phyloP scores from a whole-genome alignment of 2,329 filamentous ascomycete genomes.

The Exophiala sideris region DNA sequence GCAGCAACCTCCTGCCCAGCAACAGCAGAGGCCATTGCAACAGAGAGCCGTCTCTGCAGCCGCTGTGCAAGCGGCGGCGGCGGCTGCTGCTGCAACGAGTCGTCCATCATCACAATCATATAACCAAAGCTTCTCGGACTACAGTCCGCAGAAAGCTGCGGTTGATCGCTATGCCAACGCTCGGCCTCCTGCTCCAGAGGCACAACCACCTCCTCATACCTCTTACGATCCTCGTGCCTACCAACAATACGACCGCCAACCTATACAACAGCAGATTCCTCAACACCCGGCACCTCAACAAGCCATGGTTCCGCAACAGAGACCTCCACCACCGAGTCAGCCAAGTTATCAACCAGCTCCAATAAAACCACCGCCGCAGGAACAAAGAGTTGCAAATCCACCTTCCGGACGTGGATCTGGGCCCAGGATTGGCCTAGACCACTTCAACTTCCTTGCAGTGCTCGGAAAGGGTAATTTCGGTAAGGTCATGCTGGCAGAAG shows the following conservation, averaged over 20 bases:
- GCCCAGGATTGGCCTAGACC: slow-evolving; percentile 82
- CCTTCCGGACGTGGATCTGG: slow-evolving; percentile 36
- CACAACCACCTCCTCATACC: slow-evolving; percentile 42
- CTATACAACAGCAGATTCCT: slow-evolving; percentile 29
- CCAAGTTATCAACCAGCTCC: slow-evolving; percentile 44
- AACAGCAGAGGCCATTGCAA: slow-evolving; percentile 35
- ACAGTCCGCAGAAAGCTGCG: slow-evolving; percentile 30
- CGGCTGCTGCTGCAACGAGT: slow-evolving; percentile 48
- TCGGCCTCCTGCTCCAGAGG: slow-evolving; percentile 31
- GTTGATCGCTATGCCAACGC: slow-evolving; percentile 35
- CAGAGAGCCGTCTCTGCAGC: slow-evolving; percentile 47
- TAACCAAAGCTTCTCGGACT: slow-evolving; percentile 45
- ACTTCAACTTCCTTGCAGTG: slow-evolving; percentile 98
- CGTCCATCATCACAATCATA: slow-evolving; percentile 45
- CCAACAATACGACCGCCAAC: slow-evolving; percentile 33
- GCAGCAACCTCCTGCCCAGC: slow-evolving; percentile 39
- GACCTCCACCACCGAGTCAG: slow-evolving; percentile 31
- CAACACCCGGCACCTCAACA: slow-evolving; percentile 32
- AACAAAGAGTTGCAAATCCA: slow-evolving; percentile 27
- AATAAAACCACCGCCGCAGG: slow-evolving; percentile 33
- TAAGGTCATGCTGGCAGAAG: slow-evolving; percentile 99
- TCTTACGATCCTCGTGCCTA: slow-evolving; percentile 45
- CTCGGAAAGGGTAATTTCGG: slow-evolving; percentile 99
- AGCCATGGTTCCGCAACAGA: slow-evolving; percentile 25
- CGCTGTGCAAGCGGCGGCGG: slow-evolving; percentile 43